These are phyloP conservation scores for Pouteria glomerata DNA, from an alignment of 148 eudicot species.

Conservation along the genomic window DNA sequence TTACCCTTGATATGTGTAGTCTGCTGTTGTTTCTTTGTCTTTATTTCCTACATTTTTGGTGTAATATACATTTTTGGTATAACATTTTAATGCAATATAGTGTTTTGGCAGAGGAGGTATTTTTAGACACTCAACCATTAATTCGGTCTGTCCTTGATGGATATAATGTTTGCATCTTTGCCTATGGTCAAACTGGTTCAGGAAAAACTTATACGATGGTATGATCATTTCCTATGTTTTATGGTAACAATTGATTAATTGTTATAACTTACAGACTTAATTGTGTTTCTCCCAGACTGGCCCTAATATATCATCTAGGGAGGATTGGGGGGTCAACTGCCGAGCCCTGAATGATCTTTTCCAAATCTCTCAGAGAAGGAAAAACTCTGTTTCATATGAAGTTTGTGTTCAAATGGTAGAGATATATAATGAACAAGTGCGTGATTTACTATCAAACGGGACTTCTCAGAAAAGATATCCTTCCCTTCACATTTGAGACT, in stretches of 20 bases:
- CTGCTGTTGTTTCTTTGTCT: background rate
- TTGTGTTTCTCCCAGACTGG: conserved; percentile 47
- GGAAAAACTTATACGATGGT: conserved; percentile 98
- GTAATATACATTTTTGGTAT: conserved; percentile 5
- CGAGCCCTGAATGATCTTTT: conserved; percentile 85
- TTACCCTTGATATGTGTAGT: background rate
- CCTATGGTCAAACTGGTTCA: conserved; percentile 95
- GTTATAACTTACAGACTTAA: background rate
- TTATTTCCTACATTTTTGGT: background rate
- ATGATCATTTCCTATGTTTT: conserved; percentile 8
- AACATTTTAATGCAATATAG: background rate
- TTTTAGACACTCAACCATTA: conserved; percentile 72
- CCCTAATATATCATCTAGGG: conserved; percentile 56
- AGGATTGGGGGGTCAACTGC: conserved; percentile 89
- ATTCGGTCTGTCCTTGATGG: conserved; percentile 94
- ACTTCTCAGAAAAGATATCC: conserved; percentile 86
- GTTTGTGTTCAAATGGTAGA: conserved; percentile 91
- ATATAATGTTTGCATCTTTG: conserved; percentile 84
- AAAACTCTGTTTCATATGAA: conserved; percentile 60
- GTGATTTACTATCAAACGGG: conserved; percentile 60
- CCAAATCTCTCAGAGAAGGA: conserved; percentile 65
- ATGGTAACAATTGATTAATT: background rate
- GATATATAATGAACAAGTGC: conserved; percentile 94
- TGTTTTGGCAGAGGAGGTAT: conserved; percentile 68
- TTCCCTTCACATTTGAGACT: conserved; percentile 15